These are phyloP conservation scores for Multifurca ochricompacta DNA, from an alignment of 768 basidiomycete genomes.

Conservation along the genomic window DNA sequence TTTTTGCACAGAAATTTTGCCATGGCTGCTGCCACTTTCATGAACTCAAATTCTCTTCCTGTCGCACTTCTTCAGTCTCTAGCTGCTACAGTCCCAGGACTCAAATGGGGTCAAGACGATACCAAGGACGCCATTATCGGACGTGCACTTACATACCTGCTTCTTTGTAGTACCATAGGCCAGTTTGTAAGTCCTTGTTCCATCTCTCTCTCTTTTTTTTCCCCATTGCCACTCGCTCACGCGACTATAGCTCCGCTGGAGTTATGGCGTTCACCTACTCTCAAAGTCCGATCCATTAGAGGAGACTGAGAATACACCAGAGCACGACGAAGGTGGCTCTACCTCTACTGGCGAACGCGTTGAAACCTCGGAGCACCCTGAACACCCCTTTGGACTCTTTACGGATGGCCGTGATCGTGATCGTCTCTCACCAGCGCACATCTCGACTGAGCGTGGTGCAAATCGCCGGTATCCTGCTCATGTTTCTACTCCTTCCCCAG, in stretches of 20 bases:
- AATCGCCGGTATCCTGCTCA: conserved; percentile 25
- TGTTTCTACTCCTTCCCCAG: conserved; percentile 66
- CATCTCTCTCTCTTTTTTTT: neutral
- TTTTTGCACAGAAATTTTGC: conserved; percentile 71
- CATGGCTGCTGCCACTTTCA: conserved; percentile 79
- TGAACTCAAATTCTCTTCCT: conserved; percentile 93
- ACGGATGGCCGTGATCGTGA: neutral
- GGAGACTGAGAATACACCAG: conserved; percentile 24
- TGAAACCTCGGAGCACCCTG: neutral
- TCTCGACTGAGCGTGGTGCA: neutral
- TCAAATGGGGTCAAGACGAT: conserved; percentile 79
- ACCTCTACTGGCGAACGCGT: neutral
- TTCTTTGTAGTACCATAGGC: conserved; percentile 89
- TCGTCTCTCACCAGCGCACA: neutral
- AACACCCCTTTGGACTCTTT: neutral
- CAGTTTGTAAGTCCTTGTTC: conserved; percentile 63
- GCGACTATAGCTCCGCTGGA: conserved; percentile 70
- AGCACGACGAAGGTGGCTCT: neutral
- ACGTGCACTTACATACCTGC: conserved; percentile 80
- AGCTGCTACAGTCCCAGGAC: conserved; percentile 69
- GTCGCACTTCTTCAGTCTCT: conserved; percentile 92
- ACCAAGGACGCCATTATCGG: conserved; percentile 86
- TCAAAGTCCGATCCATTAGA: conserved; percentile 43
- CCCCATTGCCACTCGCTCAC: too few relatives aligned
- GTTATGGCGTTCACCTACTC: conserved; percentile 80